Evolutionary conservation across 140 eudicot species (phyloP).

Genomic region (Anethum foeniculum): DNA sequence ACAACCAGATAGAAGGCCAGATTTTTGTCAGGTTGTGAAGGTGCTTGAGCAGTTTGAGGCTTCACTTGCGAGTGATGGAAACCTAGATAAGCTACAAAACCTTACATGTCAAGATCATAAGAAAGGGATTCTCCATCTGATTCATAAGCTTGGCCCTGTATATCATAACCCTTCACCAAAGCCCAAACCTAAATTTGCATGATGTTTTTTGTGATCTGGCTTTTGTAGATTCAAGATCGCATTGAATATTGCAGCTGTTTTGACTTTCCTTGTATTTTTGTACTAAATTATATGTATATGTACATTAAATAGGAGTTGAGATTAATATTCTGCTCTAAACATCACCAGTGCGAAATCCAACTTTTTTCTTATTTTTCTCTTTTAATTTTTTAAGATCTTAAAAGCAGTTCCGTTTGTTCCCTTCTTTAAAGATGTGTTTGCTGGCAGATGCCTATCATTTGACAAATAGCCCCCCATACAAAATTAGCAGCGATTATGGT

Average conservation of each 20-base stretch:
- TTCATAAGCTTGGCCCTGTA: conserved; percentile 62
- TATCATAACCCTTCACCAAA: conserved; percentile 37
- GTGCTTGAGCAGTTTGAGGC: conserved; percentile 77
- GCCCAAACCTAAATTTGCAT: conserved; percentile 73
- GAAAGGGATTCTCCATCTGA: conserved; percentile 71
- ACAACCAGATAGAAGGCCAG: conserved; percentile 80
- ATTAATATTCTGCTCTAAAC: conserved; percentile 16
- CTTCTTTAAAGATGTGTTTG: background rate
- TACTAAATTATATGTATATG: conserved; percentile 5
- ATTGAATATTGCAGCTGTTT: conserved; percentile 37
- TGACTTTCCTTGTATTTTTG: background rate
- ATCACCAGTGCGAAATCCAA: conserved; percentile 16
- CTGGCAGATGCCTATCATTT: background rate
- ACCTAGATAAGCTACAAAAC: conserved; percentile 47
- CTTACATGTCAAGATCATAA: conserved; percentile 57
- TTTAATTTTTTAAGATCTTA: conserved; percentile 11
- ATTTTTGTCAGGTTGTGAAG: conserved; percentile 87
- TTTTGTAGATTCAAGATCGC: conserved; percentile 24
- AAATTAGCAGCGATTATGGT: background rate
- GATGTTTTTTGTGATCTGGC: conserved; percentile 20
- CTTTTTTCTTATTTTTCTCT: background rate
- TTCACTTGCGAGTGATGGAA: conserved; percentile 56
- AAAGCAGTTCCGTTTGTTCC: background rate
- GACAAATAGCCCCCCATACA: background rate
- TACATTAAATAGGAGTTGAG: conserved; percentile 30